Conservation (phyloP, 306 rosid genomes). For the Dalbergia cochinchinensis region DNA sequence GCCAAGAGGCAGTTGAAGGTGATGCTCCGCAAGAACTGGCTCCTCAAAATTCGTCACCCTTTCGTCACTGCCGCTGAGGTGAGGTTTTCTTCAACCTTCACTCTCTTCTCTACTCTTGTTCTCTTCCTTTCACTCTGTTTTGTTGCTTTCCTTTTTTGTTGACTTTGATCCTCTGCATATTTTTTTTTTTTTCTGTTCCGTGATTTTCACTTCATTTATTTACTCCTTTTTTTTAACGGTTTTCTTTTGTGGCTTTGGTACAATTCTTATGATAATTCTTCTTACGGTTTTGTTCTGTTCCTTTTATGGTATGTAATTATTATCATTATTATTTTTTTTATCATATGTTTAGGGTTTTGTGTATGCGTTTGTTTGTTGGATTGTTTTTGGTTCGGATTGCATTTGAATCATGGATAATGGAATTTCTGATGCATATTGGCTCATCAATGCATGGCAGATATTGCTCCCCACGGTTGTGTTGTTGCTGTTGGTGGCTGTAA, state of each 20-base stretch:
- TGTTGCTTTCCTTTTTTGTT: neutral
- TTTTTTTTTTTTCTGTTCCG: neutral
- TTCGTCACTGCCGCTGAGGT: constrained; percentile 86
- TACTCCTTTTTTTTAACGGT: neutral
- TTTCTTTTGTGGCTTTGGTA: constrained; percentile 22
- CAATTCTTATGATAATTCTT: neutral
- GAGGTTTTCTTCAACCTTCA: neutral
- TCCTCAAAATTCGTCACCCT: constrained; percentile 96
- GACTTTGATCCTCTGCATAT: constrained; percentile 36
- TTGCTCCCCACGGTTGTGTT: constrained; percentile 92
- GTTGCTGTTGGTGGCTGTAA: constrained; percentile 78
- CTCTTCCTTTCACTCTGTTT: neutral
- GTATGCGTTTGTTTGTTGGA: neutral
- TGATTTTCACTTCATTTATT: constrained; percentile 2
- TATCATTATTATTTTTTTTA: neutral
- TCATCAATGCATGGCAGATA: constrained; percentile 67
- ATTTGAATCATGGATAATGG: constrained; percentile 2
- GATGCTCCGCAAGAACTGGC: constrained; percentile 95
- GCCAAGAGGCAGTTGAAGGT: constrained; percentile 80
- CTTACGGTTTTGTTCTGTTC: neutral
- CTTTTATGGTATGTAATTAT: neutral
- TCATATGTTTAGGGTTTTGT: neutral
- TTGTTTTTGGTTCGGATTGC: constrained; percentile 23
- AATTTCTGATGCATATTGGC: constrained; percentile 35
- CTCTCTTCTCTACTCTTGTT: neutral